Evolutionary conservation across 169 alveolate genomes (phyloP), one percentile per base, ranked within the genome.

Genomic region (Plasmodium adleri): DNA sequence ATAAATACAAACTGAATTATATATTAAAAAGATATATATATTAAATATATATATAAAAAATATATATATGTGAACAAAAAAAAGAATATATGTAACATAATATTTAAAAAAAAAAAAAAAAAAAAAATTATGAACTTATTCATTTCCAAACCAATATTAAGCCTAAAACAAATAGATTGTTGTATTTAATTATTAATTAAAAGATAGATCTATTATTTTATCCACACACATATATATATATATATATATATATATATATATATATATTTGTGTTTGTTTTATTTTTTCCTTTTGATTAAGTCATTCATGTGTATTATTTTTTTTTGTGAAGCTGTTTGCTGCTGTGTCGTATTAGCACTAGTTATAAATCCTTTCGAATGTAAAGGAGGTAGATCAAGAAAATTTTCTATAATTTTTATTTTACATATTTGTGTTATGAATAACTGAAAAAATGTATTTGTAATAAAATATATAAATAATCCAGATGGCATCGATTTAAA

Each of bases 401-500:
- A 76, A 5, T 67, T 62, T 10, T 76, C 88, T 13, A 76, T 22
- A 28, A 76, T 6, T 76, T 76, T 76, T n/a, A 62, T 10, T 56
- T 76, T 76, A 76, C 88, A 76, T 24, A 63, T 62, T 76, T 76
- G 88, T 1, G 88, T 76, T n/a, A 70, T 50, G 15, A 76, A 70
- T 76, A 76, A 64, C 43, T 76, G 88, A 62, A 76, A 64, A 6
- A 76, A 63, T 10, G 88, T 76, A 56, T 76, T 76, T 4, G 88
- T 76, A 22, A 76, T 76, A 45, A 76, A 76, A 63, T 76, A 76
- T 13, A 76, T 52, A 70, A 76, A 70, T 64, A 76, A 49, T 45
- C 88, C 88, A 17, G 88, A 62, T 39, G 88, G 88, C 88, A 76
- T 76, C n/a, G 88, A 76, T 39, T 76, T 76, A 76, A 76, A 76